A percentile compares a stretch with the other conserved stretches of the same genome.
Conservation (phyloP, 1,284 basidiomycete species). For the Cryptococcus sp. region DNA sequence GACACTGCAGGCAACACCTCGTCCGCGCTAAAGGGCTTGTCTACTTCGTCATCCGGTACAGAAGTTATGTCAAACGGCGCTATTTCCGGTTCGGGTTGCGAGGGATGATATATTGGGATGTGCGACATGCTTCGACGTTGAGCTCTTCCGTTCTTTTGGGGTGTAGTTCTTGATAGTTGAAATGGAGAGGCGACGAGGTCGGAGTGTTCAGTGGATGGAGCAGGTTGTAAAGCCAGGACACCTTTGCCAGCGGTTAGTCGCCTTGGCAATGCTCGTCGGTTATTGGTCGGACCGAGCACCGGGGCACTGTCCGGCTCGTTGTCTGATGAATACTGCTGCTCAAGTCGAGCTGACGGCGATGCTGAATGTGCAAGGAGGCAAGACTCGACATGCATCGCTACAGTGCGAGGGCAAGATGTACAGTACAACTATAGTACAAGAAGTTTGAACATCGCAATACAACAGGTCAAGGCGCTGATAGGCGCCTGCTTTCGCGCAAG, state of each 20-base stretch:
- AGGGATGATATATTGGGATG: constrained; percentile 39
- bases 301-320: neutral
- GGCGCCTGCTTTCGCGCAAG: constrained; percentile 4
- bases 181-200: neutral
- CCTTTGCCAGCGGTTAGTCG: too few species aligned
- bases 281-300: neutral
- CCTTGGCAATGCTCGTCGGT: neutral
- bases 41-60: constrained; percentile 24
- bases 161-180: neutral
- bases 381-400: too few species aligned
- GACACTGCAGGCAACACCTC: constrained; percentile 29
- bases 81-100: constrained; percentile 36
- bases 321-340: neutral
- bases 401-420: too few species aligned
- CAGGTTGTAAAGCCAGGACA: too few species aligned
- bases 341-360: too few species aligned
- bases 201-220: neutral
- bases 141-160: neutral
- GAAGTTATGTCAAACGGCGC: constrained; percentile 24
- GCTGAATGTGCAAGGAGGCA: too few species aligned
- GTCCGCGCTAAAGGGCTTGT: constrained; percentile 20
- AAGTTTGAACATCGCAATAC: too few species aligned
- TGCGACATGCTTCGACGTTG: constrained; percentile 3
- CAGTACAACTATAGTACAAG: too few species aligned
- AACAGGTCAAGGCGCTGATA: constrained; percentile 3